Conservation (phyloP, 345 rosid species). For the Eucalyptus microcorys region DNA sequence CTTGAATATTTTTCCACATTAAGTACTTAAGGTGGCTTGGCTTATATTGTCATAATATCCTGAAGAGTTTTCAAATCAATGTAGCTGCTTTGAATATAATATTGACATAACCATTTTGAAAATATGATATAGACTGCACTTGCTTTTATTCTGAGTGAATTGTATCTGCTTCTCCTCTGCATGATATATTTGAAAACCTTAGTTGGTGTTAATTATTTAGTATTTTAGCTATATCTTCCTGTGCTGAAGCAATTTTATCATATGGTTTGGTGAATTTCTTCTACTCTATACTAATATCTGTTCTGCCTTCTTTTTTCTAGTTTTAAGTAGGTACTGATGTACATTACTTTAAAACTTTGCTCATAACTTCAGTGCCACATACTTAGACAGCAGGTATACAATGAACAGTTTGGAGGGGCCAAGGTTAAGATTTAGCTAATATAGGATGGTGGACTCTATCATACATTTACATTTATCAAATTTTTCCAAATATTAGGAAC, state of each 20-base stretch:
- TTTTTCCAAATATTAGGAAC: neutral
- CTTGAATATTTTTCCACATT: neutral
- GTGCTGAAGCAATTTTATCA: neutral
- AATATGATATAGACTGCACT: neutral
- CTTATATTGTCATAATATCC: neutral
- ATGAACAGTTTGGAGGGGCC: neutral
- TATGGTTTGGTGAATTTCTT: neutral
- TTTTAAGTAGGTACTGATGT: neutral
- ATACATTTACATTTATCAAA: neutral
- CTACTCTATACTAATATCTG: neutral
- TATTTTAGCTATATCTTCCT: neutral
- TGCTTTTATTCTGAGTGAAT: neutral
- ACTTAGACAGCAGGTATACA: neutral
- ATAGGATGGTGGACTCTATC: neutral
- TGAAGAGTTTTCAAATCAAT: neutral
- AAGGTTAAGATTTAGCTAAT: neutral
- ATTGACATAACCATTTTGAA: neutral
- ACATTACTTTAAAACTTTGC: neutral
- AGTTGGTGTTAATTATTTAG: neutral
- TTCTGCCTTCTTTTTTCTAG: neutral
- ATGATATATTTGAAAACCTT: neutral
- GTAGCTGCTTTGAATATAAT: neutral
- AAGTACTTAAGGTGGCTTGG: neutral
- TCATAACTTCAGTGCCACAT: neutral
- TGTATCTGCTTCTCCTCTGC: neutral